Evolutionary conservation across 441 rosid species (phyloP), one percentile per base, ranked within the genome.

Genomic region (California macrophylla): DNA sequence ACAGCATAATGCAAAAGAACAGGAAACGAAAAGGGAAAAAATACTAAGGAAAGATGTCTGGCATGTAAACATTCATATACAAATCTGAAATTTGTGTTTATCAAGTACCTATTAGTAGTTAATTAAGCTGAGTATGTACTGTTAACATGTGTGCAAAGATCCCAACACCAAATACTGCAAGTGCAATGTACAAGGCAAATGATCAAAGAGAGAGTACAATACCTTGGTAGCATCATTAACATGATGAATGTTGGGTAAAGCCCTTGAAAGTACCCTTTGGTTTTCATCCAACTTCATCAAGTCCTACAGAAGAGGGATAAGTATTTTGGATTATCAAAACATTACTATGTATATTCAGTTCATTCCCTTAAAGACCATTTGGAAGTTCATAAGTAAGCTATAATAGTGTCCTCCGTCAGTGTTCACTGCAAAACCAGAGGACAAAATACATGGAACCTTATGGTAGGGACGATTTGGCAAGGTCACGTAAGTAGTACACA

Each of bases 271-370:
- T 76, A 88, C 83, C 77, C 84, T 80, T 74, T 88, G 85, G 26
- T 79, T 83, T 83, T 87, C 85, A 71, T 91, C 96, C 81, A 94
- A 82, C 69, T 79, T 81, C 96, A 94, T 91, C 77, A 94, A 80
- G 61, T 89, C 98, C 98, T 94, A 75, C 30, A 66, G 77, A 70
- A 75, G 52, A 45, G 38, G 34, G 40, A 52, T 70, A 42, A 34
- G 20, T 66, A 61, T 8, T 62, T 58, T 66, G 70, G 42, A 54
- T 29, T 50, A 75, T 25, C 21, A 8, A 40, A 38, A n/a, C 10
- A 15, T 24, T 56, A 56, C 28, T 25, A 3, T 56, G 62, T 21
- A 56, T 23, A 23, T 56, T 13, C 15, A 56, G 12, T 56, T 21
- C 23, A 56, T 9, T 12, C 25, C 62, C 28, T 56, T 1, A 56